These are phyloP conservation scores for Trichoderma arundinaceum DNA, from an alignment of 2,329 filamentous ascomycete species.

Conservation along the genomic window DNA sequence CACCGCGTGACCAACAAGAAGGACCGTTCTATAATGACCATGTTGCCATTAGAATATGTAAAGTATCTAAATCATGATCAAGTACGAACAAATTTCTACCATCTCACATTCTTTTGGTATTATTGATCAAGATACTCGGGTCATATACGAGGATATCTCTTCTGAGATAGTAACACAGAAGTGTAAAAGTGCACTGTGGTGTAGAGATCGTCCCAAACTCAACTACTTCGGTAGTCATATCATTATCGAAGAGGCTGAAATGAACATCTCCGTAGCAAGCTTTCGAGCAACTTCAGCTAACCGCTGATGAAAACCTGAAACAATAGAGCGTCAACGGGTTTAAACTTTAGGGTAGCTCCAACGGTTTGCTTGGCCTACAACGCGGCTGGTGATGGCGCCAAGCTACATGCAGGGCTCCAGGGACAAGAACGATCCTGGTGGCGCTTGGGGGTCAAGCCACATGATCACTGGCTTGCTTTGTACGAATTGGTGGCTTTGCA, in stretches of 20 bases:
- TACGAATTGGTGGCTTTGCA: neutral
- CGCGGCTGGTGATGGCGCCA: conserved; percentile 3
- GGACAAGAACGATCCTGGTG: conserved; percentile 8
- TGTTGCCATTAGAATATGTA: conserved; percentile 63
- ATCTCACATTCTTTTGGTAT: neutral
- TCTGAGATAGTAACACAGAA: no score
- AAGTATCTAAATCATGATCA: conserved; percentile 37
- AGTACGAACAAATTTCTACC: neutral
- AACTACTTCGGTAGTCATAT: neutral
- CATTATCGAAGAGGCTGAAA: neutral
- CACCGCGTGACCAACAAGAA: conserved; percentile 50
- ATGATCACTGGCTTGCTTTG: conserved; percentile 17
- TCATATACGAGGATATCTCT: neutral
- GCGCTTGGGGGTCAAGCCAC: conserved; percentile 14
- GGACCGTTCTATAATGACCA: conserved; percentile 69
- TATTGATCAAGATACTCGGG: neutral
- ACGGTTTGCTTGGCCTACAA: neutral
- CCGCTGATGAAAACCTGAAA: conserved; percentile 3
- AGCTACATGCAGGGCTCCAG: conserved; percentile 13
- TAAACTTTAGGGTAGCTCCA: conserved; percentile 22
- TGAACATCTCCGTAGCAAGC: neutral
- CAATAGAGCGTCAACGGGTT: conserved; percentile 4
- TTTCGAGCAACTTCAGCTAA: neutral
- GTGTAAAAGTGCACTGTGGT: neutral
- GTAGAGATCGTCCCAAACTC: neutral